Evolutionary conservation across 305 asterid genomes (phyloP).

Genomic region (Fraxinus albicans): DNA sequence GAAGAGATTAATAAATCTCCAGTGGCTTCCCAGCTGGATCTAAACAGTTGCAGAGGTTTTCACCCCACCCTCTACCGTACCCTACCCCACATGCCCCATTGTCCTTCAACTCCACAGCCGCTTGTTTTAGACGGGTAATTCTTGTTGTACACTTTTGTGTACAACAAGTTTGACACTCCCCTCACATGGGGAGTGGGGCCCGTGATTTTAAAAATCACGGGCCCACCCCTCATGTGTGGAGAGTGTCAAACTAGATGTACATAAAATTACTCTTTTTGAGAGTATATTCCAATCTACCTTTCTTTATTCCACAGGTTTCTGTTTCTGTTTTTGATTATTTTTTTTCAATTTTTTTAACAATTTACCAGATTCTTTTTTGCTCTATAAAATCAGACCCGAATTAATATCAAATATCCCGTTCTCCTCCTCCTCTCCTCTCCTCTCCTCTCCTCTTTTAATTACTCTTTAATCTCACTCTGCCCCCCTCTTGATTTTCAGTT

Average conservation of each 20-base stretch:
- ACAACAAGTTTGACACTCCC: no score
- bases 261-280: no score
- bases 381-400: constrained; percentile 58
- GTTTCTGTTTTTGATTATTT: no score
- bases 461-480: background rate
- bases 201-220: no score
- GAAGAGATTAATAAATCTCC: background rate
- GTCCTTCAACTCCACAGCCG: background rate
- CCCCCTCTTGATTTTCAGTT: background rate
- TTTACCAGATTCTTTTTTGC: constrained; percentile 5
- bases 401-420: constrained; percentile 27
- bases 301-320: constrained; percentile 2
- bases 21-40: background rate
- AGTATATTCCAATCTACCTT: constrained; percentile 44
- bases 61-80: background rate
- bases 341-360: background rate
- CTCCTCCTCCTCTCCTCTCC: constrained; percentile 33
- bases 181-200: no score
- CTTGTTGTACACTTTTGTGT: no score
- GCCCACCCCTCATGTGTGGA: no score
- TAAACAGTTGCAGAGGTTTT: background rate
- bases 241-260: no score
- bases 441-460: constrained; percentile 5
- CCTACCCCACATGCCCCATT: background rate
- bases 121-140: no score